These are phyloP conservation scores for Camellia japonica DNA, from an alignment of 148 eudicot genomes.

Conservation along the genomic window DNA sequence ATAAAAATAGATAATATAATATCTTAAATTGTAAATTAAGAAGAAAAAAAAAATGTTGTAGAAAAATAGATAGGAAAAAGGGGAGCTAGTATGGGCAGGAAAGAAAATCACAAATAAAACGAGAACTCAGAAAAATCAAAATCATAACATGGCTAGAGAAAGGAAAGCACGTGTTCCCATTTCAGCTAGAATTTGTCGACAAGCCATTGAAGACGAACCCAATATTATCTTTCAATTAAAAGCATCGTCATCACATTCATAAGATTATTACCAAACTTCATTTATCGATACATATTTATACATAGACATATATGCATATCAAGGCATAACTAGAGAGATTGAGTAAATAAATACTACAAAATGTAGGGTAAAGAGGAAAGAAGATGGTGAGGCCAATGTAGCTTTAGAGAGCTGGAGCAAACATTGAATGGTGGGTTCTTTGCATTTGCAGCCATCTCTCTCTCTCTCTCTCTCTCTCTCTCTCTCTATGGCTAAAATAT, in stretches of 20 bases:
- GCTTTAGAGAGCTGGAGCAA: neutral
- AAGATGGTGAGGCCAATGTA: neutral
- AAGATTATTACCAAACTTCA: slow-evolving; percentile 2
- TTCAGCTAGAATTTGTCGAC: slow-evolving; percentile 42
- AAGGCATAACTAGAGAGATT: neutral
- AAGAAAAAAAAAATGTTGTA: too few species aligned
- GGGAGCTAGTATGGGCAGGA: too few species aligned
- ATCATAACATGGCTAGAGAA: too few species aligned
- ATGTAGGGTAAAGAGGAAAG: neutral
- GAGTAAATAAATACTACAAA: neutral
- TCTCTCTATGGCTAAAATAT: too few species aligned
- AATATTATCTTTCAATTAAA: slow-evolving; percentile 35
- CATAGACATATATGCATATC: neutral
- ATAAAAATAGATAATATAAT: too few species aligned
- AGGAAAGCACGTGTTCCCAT: slow-evolving; percentile 26
- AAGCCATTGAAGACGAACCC: slow-evolving; percentile 56
- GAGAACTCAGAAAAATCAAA: too few species aligned
- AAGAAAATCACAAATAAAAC: too few species aligned
- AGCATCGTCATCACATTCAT: neutral
- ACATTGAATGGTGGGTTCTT: slow-evolving; percentile 5
- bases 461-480: too few species aligned
- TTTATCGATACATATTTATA: neutral
- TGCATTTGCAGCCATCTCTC: neutral
- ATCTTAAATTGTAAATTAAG: too few species aligned
- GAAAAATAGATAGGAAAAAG: too few species aligned